Percentiles rank a stretch among this genome's conserved stretches.
Evolutionary conservation across 805 yeast genomes (phyloP).

Genomic region (Ogataea polymorpha): DNA sequence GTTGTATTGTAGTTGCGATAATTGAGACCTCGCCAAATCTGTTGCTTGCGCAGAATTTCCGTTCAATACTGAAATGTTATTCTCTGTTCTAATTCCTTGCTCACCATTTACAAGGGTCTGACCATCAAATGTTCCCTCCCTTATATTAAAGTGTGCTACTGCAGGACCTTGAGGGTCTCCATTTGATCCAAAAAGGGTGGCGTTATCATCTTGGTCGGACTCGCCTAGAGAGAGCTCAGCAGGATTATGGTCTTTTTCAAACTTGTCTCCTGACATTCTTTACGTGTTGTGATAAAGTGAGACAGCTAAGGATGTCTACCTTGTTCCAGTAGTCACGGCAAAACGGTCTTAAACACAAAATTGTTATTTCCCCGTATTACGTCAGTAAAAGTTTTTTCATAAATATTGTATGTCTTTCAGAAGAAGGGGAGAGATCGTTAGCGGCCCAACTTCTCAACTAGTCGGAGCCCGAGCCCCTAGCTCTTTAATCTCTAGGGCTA

Average conservation of each 20-base stretch:
- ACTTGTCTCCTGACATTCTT: constrained; percentile 6
- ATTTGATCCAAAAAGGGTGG: constrained; percentile 20
- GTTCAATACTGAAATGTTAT: constrained; percentile 15
- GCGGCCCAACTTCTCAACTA: constrained; percentile 11
- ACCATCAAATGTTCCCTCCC: constrained; percentile 26
- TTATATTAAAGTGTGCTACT: constrained; percentile 21
- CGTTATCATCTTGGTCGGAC: constrained; percentile 20
- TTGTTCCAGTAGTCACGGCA: too few relatives aligned
- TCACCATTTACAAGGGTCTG: constrained; percentile 29
- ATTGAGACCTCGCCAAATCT: constrained; percentile 40
- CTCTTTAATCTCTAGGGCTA: constrained; percentile 4
- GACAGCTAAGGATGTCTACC: too few relatives aligned
- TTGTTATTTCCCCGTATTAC: constrained; percentile 2
- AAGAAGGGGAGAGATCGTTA: constrained; percentile 51
- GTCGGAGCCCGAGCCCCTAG: constrained; percentile 9
- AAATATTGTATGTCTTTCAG: constrained; percentile 49
- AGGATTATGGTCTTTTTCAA: background rate
- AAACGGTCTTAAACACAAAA: too few relatives aligned
- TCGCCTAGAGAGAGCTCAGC: background rate
- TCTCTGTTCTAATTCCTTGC: constrained; percentile 1
- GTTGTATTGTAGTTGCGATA: constrained; percentile 75
- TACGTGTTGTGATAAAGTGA: too few relatives aligned
- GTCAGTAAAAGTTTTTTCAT: constrained; percentile 3
- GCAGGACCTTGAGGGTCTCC: constrained; percentile 14
- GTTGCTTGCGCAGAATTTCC: constrained; percentile 25